These are phyloP conservation scores for Botrytis fabae DNA, from an alignment of 2,329 filamentous ascomycete species.

Conservation along the genomic window DNA sequence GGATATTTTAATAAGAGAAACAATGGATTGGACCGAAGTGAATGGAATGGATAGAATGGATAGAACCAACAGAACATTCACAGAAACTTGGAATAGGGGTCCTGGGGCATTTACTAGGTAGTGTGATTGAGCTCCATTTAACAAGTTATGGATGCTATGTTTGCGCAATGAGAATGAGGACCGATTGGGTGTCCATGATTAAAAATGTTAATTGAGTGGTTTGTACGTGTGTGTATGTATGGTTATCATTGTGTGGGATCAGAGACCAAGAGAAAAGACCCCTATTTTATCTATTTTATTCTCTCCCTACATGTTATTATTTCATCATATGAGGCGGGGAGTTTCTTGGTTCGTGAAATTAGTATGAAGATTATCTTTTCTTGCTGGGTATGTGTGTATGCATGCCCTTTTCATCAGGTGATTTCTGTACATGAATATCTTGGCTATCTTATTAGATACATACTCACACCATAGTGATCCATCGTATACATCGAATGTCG, in stretches of 20 bases:
- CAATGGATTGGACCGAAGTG: not conserved
- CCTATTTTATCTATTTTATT: not conserved
- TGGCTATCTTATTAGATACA: not conserved
- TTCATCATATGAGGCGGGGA: not conserved
- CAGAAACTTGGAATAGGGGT: slow-evolving; percentile 3
- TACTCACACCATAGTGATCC: not conserved
- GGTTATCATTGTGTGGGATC: too few species aligned
- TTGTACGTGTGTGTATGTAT: not conserved
- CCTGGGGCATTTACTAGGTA: not conserved
- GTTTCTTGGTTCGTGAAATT: not conserved
- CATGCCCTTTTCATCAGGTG: not conserved
- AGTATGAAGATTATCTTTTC: not conserved
- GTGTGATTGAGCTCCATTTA: not conserved
- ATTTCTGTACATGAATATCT: not conserved
- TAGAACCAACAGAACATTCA: not conserved
- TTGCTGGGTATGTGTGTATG: too few species aligned
- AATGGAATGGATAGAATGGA: not conserved
- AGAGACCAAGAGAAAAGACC: not conserved
- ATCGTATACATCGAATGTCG: too few species aligned
- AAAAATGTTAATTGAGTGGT: not conserved
- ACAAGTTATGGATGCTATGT: not conserved
- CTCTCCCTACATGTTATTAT: not conserved
- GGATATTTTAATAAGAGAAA: too few species aligned
- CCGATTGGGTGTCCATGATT: not conserved
- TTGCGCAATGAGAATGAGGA: not conserved